Evolutionary conservation across 306 rosid genomes (phyloP).

Genomic region (Benincasa hispida): DNA sequence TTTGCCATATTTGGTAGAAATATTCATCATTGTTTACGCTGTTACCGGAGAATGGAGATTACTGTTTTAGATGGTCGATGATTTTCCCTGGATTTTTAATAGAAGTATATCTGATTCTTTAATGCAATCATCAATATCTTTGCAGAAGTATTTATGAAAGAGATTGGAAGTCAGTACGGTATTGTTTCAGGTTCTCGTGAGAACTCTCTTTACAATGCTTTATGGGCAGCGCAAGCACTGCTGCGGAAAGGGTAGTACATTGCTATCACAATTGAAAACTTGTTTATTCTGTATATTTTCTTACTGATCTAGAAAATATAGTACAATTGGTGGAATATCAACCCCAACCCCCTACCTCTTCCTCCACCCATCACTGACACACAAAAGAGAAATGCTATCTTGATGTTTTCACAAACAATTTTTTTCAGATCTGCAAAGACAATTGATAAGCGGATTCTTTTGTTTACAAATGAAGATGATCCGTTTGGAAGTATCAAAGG

Average conservation of each 20-base stretch:
- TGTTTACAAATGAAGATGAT: slow-evolving; percentile 89
- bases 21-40: background rate
- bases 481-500: slow-evolving; percentile 72
- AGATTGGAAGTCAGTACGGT: slow-evolving; percentile 74
- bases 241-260: slow-evolving; percentile 71
- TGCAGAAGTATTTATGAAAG: slow-evolving; percentile 53
- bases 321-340: background rate
- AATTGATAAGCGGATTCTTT: slow-evolving; percentile 65
- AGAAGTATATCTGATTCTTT: background rate
- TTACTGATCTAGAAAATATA: background rate
- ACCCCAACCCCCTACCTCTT: background rate
- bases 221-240: slow-evolving; percentile 90
- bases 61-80: background rate
- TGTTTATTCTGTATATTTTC: background rate
- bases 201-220: slow-evolving; percentile 78
- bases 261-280: background rate
- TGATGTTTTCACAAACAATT: background rate
- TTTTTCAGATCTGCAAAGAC: slow-evolving; percentile 63
- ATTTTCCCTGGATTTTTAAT: background rate
- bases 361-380: background rate
- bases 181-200: slow-evolving; percentile 62
- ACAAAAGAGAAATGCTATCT: background rate
- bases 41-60: background rate
- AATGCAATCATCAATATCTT: slow-evolving; percentile 8
- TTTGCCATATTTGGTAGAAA: background rate